Evolutionary conservation across 345 rosid genomes (phyloP).

Genomic region (Xanthoceras sorbifolium): DNA sequence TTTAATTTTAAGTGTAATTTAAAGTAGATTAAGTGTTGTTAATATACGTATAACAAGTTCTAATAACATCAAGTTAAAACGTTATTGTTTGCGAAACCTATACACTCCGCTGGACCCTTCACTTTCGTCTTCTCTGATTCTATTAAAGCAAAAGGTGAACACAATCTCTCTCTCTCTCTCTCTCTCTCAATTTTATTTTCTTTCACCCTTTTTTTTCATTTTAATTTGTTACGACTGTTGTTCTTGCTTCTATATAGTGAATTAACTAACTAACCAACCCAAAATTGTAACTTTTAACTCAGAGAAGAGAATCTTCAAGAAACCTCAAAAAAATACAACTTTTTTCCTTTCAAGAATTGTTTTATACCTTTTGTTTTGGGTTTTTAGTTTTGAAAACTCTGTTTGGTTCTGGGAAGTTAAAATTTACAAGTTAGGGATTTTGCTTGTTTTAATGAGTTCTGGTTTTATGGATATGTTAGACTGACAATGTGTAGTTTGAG

Average conservation of each 20-base stretch:
- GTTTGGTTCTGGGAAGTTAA: slow-evolving; percentile 1
- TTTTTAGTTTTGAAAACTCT: background rate
- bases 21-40: no score
- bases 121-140: background rate
- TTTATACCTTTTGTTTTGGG: background rate
- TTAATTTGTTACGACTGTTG: background rate
- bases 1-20: no score
- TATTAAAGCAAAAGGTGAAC: slow-evolving; percentile 7
- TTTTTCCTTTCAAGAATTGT: background rate
- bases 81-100: background rate
- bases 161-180: background rate
- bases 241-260: background rate
- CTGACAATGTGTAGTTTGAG: background rate
- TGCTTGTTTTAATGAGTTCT: background rate
- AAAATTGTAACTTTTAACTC: background rate
- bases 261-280: background rate
- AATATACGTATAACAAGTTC: no score
- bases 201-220: background rate
- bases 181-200: background rate
- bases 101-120: background rate
- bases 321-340: background rate
- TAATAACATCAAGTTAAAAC: no score
- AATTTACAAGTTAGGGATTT: background rate
- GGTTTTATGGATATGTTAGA: no score
- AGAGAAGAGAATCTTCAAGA: background rate